Percentiles rank a stretch among this genome's conserved stretches.
phyloP scores from a whole-genome alignment of 164 flowering plant species.

The Vitis rotundifolia region DNA sequence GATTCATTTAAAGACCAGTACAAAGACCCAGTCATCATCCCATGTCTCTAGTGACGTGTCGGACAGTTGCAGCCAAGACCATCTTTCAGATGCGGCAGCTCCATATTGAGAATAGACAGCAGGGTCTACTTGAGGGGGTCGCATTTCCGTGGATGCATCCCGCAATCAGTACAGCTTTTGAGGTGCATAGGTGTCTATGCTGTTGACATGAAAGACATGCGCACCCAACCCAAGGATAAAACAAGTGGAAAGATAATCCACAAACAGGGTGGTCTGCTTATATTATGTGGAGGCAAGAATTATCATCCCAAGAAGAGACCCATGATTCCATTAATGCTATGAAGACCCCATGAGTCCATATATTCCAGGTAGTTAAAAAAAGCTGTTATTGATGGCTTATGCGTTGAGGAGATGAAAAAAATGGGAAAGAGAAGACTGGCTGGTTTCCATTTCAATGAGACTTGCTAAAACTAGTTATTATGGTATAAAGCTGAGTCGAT shows the following conservation, averaged over 20 bases:
- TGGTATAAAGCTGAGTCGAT: no score
- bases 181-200: conserved; percentile 92
- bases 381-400: conserved; percentile 71
- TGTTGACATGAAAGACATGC: conserved; percentile 87
- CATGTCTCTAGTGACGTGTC: no score
- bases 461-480: conserved; percentile 28
- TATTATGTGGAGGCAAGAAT: conserved; percentile 83
- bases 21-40: no score
- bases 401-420: conserved; percentile 81
- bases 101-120: no score
- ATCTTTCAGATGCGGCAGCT: no score
- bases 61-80: no score
- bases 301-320: conserved; percentile 78
- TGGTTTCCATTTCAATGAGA: conserved; percentile 70
- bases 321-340: conserved; percentile 82
- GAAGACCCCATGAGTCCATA: conserved; percentile 93
- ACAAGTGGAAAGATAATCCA: conserved; percentile 78
- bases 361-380: conserved; percentile 83
- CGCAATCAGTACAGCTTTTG: conserved; percentile 3
- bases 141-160: no score
- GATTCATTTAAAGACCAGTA: no score
- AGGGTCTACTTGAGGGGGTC: no score
- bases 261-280: conserved; percentile 73
- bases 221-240: conserved; percentile 93
- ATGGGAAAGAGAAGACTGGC: conserved; percentile 85